Evolutionary conservation across 495 filamentous ascomycete genomes (phyloP), one percentile per base, ranked within the genome.

Genomic region (Neurospora sp.): DNA sequence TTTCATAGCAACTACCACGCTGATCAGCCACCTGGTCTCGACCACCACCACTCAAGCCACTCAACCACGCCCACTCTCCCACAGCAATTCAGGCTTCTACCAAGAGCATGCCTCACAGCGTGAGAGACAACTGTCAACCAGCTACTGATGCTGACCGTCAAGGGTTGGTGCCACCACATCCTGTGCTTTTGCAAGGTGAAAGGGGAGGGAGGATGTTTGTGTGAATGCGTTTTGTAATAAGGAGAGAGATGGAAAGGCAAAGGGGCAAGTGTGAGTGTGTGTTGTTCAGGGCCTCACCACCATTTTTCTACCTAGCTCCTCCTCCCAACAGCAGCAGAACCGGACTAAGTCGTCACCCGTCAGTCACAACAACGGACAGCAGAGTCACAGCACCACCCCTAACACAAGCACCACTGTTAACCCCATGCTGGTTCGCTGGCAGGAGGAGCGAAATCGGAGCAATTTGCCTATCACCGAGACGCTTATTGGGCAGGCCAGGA

Each of bases 401-500:
- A 18, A 4, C 54, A 71, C 39, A 71, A 46, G 39, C 23, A 41
- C 39, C 18, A 31, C 23, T 66, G 54, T 35, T 18, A 66, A 66
- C 14, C 77, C 78, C 23, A 85, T 84, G 83, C 72, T 85, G 70
- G 76, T 76, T 46, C 74, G 74, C 40, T 85, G 83, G 83, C 76
- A 73, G 37, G 77, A 75, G 35, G 81, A 85, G 74, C 78, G 77
- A 31, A 72, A 77, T 44, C 79, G 76, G 10, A 78, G 73, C 20
- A 81, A 82, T n/a, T 81, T 85, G 59, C 78, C 83, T 66, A 78
- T 84, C 71, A 82, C 62, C 73, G 83, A 85, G 76, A 79, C 74
- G 10, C 76, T 81, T 46, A 70, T 77, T 66, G 27, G 54, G 8
- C 54, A 66, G 54, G 6, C 54, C 54, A 66, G 0, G 27, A 1